Base-by-base conservation (phyloP, 192 early-diverging fungal genomes). In the Backusella parvicylindrica region DNA sequence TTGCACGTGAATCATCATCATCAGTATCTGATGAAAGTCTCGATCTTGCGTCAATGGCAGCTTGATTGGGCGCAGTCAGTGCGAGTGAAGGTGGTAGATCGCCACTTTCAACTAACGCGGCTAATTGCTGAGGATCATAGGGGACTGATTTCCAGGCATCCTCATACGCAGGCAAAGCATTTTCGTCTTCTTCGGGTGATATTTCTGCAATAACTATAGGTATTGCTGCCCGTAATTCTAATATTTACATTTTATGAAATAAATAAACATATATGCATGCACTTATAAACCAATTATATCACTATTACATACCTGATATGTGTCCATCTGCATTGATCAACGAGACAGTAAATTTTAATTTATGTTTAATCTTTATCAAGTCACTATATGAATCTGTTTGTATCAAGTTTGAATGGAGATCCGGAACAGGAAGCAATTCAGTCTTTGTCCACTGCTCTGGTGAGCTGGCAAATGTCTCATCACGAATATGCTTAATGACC, bases 291-390 rank as follows among this genome's bases (percentile, higher is more conserved):
- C 23, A 50, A 3, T n/a, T n/a, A n/a, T n/a, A n/a, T n/a, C n/a
- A n/a, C 13, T 12, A 30, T 32, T 9, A n/a, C 7, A 53, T 68
- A 81, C 79, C 79, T 32, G 81, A 82, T 35, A 82, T 79, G 47
- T 82, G 81, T 18, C 81, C 81, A 66, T 83, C 81, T 18, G 47
- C 31, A 69, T 81, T 80, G 3, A 67, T 26, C 26, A 85, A 66
- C 1, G 70, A 64, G 0, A 85, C 69, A 0, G 63, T 75, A 37
- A 85, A 78, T 41, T 79, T 83, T 38, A 85, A 43, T 60, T 83
- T 79, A 47, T 85, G 84, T 23, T 68, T 68, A 16, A 85, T 75
- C 7, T 76, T 68, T 31, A 85, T 81, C 23, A 83, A 31, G 15
- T 83, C 82, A 18, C 74, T 79, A 6, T 63, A 33, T 3, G 82